phyloP scores from a whole-genome alignment of 108 stramenopile genomes.

The Conticribra weissflogii region DNA sequence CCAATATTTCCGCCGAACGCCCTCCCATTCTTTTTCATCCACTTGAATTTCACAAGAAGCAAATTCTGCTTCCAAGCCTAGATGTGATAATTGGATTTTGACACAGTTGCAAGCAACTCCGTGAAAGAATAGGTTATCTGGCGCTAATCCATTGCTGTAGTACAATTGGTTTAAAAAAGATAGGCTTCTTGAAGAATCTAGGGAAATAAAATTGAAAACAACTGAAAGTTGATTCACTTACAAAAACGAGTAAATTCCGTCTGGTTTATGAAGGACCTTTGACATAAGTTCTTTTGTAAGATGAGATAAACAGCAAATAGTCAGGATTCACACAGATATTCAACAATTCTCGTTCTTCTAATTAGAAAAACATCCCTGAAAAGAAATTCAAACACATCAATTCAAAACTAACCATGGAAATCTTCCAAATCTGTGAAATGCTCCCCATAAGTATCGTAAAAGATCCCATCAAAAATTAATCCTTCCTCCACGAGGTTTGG shows the following conservation, averaged over 20 bases:
- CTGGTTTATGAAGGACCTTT: slow-evolving; percentile 59
- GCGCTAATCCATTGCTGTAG: slow-evolving; percentile 86
- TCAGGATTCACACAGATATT: too few species aligned
- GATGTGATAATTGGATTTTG: slow-evolving; percentile 71
- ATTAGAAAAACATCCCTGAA: not conserved
- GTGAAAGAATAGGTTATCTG: slow-evolving; percentile 95
- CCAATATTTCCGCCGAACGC: slow-evolving; percentile 92
- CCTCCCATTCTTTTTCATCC: slow-evolving; percentile 85
- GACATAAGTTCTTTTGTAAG: slow-evolving; percentile 40
- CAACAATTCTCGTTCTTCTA: not conserved
- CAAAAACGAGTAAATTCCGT: slow-evolving; percentile 89
- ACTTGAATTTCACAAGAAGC: slow-evolving; percentile 78
- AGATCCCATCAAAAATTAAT: slow-evolving; percentile 83
- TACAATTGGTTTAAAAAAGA: not conserved
- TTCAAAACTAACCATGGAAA: slow-evolving; percentile 63
- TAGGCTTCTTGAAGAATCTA: slow-evolving; percentile 16
- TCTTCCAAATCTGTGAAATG: slow-evolving; percentile 89
- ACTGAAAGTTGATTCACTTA: slow-evolving; percentile 13
- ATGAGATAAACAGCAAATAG: not conserved
- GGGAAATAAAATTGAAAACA: not conserved
- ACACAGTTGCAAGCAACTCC: slow-evolving; percentile 89
- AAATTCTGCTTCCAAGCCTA: slow-evolving; percentile 86
- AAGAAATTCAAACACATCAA: not conserved
- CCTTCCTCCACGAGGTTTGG: slow-evolving; percentile 59
- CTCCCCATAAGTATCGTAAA: slow-evolving; percentile 96